Conservation (phyloP, 306 rosid genomes). For the Quercus cerris region DNA sequence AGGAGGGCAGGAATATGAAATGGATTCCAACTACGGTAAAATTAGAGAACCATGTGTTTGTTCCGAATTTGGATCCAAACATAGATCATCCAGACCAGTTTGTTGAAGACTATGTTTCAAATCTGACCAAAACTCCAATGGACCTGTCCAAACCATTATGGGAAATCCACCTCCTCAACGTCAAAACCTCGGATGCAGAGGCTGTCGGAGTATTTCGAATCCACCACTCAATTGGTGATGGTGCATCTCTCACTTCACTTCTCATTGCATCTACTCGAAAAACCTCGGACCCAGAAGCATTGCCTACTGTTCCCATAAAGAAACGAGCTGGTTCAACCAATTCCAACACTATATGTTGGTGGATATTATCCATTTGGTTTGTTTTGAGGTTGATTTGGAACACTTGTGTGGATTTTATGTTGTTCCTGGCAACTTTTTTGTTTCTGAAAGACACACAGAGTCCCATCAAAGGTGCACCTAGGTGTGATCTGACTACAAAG, state of each 20-base stretch:
- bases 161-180: conserved; percentile 66
- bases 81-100: conserved; percentile 37
- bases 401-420: conserved; percentile 33
- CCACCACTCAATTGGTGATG: conserved; percentile 73
- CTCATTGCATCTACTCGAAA: conserved; percentile 57
- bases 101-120: conserved; percentile 48
- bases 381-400: conserved; percentile 33
- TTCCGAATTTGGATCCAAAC: conserved; percentile 31
- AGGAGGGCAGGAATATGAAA: background rate
- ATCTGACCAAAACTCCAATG: conserved; percentile 44
- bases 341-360: background rate
- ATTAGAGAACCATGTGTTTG: conserved; percentile 50
- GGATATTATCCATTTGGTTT: conserved; percentile 31
- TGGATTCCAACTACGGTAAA: conserved; percentile 33
- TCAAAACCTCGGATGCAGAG: conserved; percentile 49
- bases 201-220: conserved; percentile 35
- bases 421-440: conserved; percentile 36
- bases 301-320: conserved; percentile 42
- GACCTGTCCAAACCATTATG: conserved; percentile 59
- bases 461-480: conserved; percentile 46
- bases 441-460: conserved; percentile 44
- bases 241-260: conserved; percentile 65
- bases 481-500: conserved; percentile 37
- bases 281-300: conserved; percentile 38
- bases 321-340: background rate